A percentile compares a stretch with the other conserved stretches of the same genome.
Conservation (phyloP, 192 early-diverging fungal species). For the Coemansia sp. region DNA sequence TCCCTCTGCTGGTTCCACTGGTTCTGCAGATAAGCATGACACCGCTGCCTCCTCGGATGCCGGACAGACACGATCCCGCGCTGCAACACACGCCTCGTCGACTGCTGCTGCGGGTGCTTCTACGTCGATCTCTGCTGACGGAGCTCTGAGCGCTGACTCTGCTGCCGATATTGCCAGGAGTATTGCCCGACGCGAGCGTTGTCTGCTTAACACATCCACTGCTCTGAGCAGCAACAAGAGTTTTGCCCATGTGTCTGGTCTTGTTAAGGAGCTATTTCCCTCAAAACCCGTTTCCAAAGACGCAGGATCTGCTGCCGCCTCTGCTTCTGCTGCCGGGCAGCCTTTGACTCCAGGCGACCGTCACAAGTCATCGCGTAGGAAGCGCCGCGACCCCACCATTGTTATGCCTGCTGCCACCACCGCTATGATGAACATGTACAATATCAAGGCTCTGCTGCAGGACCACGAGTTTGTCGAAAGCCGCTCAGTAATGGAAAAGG, state of each 20-base stretch:
- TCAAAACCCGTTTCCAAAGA: slow-evolving; percentile 16
- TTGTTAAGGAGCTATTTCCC: slow-evolving; percentile 45
- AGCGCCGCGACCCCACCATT: slow-evolving; percentile 72
- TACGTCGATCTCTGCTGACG: neutral
- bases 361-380: slow-evolving; percentile 22
- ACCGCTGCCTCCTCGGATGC: slow-evolving; percentile 9
- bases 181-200: slow-evolving; percentile 36
- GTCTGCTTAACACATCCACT: slow-evolving; percentile 29
- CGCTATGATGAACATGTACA: slow-evolving; percentile 83
- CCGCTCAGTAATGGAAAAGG: slow-evolving; percentile 61
- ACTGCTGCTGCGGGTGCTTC: neutral
- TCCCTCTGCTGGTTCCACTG: neutral
- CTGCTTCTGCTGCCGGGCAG: neutral
- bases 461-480: slow-evolving; percentile 71
- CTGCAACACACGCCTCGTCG: neutral
- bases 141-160: neutral
- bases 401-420: slow-evolving; percentile 87
- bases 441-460: slow-evolving; percentile 80
- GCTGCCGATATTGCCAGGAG: slow-evolving; percentile 25
- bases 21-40: slow-evolving; percentile 3
- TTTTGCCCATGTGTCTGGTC: slow-evolving; percentile 37
- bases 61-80: slow-evolving; percentile 11
- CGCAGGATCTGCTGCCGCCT: neutral
- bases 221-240: slow-evolving; percentile 45
- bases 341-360: slow-evolving; percentile 1